Percentiles rank a stretch among this genome's conserved stretches.
Conservation (phyloP, 23 red algal species). For the Gracilaria gracilis region DNA sequence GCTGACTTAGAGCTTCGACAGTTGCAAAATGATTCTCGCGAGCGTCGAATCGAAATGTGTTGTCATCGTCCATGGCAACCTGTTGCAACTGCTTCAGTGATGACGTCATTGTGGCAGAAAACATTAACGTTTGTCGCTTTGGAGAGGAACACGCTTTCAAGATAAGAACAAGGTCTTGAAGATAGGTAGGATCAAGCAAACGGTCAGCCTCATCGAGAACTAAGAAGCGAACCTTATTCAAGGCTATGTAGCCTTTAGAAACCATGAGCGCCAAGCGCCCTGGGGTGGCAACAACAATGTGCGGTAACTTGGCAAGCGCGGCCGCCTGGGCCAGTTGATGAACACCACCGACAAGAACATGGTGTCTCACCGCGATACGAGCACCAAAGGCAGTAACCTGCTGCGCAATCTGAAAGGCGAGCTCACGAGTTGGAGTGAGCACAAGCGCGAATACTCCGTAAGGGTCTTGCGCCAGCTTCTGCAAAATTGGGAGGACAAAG, state of each 20-base stretch:
- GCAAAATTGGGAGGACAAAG: conserved; percentile 87
- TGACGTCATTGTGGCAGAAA: conserved; percentile 93
- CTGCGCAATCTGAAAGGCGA: conserved; percentile 91
- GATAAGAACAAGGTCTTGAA: conserved; percentile 44
- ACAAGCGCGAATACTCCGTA: conserved; percentile 80
- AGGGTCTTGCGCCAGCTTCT: conserved; percentile 73
- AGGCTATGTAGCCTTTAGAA: conserved; percentile 25
- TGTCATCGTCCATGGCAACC: conserved; percentile 14
- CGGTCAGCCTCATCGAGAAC: conserved; percentile 91
- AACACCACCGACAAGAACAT: conserved; percentile 84
- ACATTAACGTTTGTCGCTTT: conserved; percentile 82
- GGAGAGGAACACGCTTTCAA: conserved; percentile 46
- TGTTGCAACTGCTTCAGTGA: conserved; percentile 68
- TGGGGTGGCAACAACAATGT: conserved; percentile 93
- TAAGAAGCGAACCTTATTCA: conserved; percentile 54
- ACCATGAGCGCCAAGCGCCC: conserved; percentile 85
- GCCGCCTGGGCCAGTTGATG: conserved; percentile 67
- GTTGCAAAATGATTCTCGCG: conserved; percentile 69
- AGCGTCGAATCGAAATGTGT: conserved; percentile 78
- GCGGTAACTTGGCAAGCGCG: conserved; percentile 69
- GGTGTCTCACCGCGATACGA: conserved; percentile 52
- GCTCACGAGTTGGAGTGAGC: conserved; percentile 95
- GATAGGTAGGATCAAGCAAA: conserved; percentile 78
- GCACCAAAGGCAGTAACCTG: conserved; percentile 77
- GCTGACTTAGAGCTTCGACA: conserved; percentile 71